Percentiles rank a stretch among this genome's conserved stretches.
phyloP scores from a whole-genome alignment of 2,329 filamentous ascomycete genomes.

The Neophaeococcomyces aloes region DNA sequence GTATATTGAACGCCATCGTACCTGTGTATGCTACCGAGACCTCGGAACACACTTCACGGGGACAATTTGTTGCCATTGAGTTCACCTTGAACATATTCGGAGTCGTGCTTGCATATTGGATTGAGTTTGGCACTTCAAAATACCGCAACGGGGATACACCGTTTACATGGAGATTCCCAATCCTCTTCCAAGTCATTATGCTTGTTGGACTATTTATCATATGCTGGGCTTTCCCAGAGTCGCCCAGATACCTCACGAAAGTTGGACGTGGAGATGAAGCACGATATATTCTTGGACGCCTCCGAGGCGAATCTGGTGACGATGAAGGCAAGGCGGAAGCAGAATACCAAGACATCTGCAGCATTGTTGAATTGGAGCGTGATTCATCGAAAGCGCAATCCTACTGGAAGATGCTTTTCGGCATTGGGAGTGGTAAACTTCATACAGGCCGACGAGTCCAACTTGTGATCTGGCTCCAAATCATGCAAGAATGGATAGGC shows the following conservation, averaged over 20 bases:
- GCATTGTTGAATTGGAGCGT: conserved; percentile 48
- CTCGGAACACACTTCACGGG: conserved; percentile 55
- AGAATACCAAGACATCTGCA: conserved; percentile 60
- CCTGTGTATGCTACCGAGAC: conserved; percentile 64
- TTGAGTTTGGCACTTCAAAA: conserved; percentile 44
- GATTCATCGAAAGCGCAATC: conserved; percentile 37
- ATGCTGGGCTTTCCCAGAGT: conserved; percentile 61
- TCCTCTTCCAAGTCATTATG: conserved; percentile 59
- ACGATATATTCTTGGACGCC: conserved; percentile 51
- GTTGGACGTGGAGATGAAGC: conserved; percentile 57
- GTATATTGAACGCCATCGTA: conserved; percentile 59
- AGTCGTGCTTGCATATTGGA: conserved; percentile 24
- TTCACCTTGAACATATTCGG: conserved; percentile 57
- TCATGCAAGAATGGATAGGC: conserved; percentile 60
- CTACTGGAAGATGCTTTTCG: conserved; percentile 58
- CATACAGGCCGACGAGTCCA: conserved; percentile 59
- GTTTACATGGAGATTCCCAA: conserved; percentile 57
- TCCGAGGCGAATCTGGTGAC: conserved; percentile 47
- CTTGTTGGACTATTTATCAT: conserved; percentile 45
- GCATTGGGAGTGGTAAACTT: conserved; percentile 53
- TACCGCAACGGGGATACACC: conserved; percentile 51
- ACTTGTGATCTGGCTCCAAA: conserved; percentile 60
- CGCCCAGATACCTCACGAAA: conserved; percentile 56
- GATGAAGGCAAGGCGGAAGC: conserved; percentile 47
- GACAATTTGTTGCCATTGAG: conserved; percentile 59